These are phyloP conservation scores for Trichoderma koningii DNA, from an alignment of 2,329 filamentous ascomycete species.

Conservation along the genomic window DNA sequence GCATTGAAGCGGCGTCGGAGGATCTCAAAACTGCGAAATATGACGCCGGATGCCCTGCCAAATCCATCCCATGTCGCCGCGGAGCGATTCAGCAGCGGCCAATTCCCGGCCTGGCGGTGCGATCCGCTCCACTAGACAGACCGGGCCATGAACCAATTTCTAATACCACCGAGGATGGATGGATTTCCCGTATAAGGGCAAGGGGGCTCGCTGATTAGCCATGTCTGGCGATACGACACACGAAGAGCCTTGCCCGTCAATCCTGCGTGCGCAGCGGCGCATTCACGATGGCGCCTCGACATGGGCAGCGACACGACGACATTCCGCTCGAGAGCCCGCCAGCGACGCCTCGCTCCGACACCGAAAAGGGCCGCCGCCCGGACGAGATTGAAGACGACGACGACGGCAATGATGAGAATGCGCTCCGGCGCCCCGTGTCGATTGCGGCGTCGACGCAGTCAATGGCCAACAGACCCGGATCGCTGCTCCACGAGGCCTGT, in stretches of 20 bases:
- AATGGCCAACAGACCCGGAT: conserved; percentile 13
- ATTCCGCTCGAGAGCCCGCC: conserved; percentile 4
- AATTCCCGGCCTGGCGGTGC: conserved; percentile 2
- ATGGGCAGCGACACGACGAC: neutral
- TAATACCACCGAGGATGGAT: conserved; percentile 8
- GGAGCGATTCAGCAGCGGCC: neutral
- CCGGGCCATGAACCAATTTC: conserved; percentile 15
- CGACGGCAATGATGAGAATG: conserved; percentile 10
- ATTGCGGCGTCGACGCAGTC: conserved; percentile 10
- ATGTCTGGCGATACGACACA: neutral
- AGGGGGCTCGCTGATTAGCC: conserved; percentile 14
- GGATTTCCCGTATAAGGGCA: conserved; percentile 11
- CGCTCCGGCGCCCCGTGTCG: conserved; percentile 1
- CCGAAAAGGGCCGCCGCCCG: conserved; percentile 1
- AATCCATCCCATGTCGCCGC: conserved; percentile 4
- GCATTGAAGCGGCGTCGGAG: neutral
- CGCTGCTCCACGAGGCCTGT: conserved; percentile 18
- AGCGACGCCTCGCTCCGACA: neutral
- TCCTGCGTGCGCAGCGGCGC: conserved; percentile 8
- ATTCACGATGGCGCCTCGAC: conserved; percentile 7
- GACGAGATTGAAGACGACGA: conserved; percentile 12
- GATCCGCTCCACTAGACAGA: conserved; percentile 5
- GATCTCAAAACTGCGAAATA: neutral
- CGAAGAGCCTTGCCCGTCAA: conserved; percentile 3
- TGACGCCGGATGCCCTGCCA: neutral